phyloP scores from a whole-genome alignment of 2,329 filamentous ascomycete species.

The Fusarium clavum region DNA sequence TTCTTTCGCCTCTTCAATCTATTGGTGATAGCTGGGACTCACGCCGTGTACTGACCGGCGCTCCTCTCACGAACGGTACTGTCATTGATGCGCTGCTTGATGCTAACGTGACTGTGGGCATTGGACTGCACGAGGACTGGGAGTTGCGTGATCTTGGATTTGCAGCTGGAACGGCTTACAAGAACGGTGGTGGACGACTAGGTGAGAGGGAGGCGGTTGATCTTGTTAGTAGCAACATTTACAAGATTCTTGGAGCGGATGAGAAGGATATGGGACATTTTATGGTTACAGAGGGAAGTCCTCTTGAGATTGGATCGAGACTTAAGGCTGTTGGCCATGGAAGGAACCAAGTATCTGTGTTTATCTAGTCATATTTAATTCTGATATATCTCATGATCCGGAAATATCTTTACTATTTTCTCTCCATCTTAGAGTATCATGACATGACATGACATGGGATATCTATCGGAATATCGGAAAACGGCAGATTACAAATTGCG shows the following conservation, averaged over 20 bases:
- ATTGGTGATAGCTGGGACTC: conserved; percentile 69
- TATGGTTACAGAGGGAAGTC: conserved; percentile 72
- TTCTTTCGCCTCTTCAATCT: conserved; percentile 69
- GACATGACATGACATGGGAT: not conserved
- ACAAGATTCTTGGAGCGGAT: conserved; percentile 66
- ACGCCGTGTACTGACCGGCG: conserved; percentile 70
- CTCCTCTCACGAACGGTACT: conserved; percentile 74
- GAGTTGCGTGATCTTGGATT: conserved; percentile 69
- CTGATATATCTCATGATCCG: not conserved
- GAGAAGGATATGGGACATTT: conserved; percentile 60
- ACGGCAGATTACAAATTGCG: conserved; percentile 35
- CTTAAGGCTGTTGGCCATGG: conserved; percentile 37
- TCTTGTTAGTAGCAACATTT: conserved; percentile 68
- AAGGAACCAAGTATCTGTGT: conserved; percentile 35
- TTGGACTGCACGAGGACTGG: conserved; percentile 73
- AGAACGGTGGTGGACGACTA: conserved; percentile 66
- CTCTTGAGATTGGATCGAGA: conserved; percentile 65
- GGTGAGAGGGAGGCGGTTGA: conserved; percentile 66
- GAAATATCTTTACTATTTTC: not conserved
- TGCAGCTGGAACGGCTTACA: conserved; percentile 68
- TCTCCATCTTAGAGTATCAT: not conserved
- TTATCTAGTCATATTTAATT: not conserved
- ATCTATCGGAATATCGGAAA: conserved; percentile 9
- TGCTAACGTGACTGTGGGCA: conserved; percentile 68
- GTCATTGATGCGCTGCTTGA: conserved; percentile 67